Conservation (phyloP, 768 basidiomycete genomes). For the Roridomyces roridus region DNA sequence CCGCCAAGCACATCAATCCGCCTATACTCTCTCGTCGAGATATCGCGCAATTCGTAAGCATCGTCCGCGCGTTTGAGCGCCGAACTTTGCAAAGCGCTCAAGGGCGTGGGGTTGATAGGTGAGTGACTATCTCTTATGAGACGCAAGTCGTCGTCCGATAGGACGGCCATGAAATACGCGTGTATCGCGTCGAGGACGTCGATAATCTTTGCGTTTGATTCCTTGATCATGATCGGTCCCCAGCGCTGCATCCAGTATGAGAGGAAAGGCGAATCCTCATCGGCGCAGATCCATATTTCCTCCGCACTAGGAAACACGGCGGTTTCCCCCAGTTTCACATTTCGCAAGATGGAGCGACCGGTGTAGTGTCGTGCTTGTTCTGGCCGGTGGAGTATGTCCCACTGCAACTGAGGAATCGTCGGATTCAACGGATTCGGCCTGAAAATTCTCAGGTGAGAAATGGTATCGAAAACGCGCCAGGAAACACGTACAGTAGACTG, state of each 20-base stretch:
- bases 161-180: conserved; percentile 50
- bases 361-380: conserved; percentile 40
- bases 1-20: conserved; percentile 59
- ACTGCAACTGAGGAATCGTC: conserved; percentile 40
- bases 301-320: conserved; percentile 38
- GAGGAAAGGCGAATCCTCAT: conserved; percentile 39
- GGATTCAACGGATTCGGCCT: conserved; percentile 46
- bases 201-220: conserved; percentile 42
- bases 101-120: conserved; percentile 17
- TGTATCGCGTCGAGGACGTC: conserved; percentile 58
- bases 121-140: conserved; percentile 30
- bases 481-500: conserved; percentile 2
- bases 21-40: conserved; percentile 44
- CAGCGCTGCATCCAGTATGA: conserved; percentile 50
- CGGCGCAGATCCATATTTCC: conserved; percentile 45
- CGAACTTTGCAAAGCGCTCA: conserved; percentile 30
- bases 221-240: conserved; percentile 56
- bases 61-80: conserved; percentile 43
- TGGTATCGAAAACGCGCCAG: conserved; percentile 1
- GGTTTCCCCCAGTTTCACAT: conserved; percentile 36
- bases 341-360: conserved; percentile 34
- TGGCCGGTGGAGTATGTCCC: conserved; percentile 49
- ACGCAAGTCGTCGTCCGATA: conserved; percentile 42
- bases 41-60: conserved; percentile 44
- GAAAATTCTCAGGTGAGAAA: conserved; percentile 33